A percentile compares a stretch with the other conserved stretches of the same genome.
These are phyloP conservation scores for Spathaspora gorwiae DNA, from an alignment of 805 yeast genomes.

Conservation along the genomic window DNA sequence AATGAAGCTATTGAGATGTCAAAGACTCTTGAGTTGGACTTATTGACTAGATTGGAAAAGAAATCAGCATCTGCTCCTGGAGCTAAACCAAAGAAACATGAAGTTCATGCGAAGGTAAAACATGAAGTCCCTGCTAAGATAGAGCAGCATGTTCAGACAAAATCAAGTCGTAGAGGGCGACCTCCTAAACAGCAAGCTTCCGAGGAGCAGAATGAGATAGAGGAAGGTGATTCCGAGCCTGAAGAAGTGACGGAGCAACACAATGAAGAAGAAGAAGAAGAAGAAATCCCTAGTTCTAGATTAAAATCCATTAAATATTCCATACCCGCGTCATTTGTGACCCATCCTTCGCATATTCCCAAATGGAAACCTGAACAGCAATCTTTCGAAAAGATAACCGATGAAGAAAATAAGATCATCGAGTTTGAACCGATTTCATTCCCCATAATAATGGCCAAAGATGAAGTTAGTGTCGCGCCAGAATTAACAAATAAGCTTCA, in stretches of 20 bases:
- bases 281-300: conserved; percentile 8
- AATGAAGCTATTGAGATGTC: conserved; percentile 23
- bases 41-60: conserved; percentile 4
- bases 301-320: conserved; percentile 26
- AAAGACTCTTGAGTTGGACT: conserved; percentile 14
- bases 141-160: background rate
- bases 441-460: conserved; percentile 15
- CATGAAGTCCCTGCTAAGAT: background rate
- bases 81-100: background rate
- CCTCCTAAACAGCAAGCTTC: background rate
- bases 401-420: conserved; percentile 14
- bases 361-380: conserved; percentile 30
- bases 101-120: background rate
- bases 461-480: conserved; percentile 18
- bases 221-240: conserved; percentile 6
- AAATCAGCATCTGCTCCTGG: conserved; percentile 1
- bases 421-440: conserved; percentile 27
- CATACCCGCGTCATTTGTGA: conserved; percentile 31
- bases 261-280: background rate
- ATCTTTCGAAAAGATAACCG: conserved; percentile 10
- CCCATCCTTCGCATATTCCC: conserved; percentile 44
- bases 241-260: conserved; percentile 2
- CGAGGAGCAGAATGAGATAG: conserved; percentile 4
- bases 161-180: background rate
- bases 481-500: conserved; percentile 21